Evolutionary conservation across 1,284 basidiomycete genomes (phyloP).

Genomic region (Filobasidium uniguttulatum): DNA sequence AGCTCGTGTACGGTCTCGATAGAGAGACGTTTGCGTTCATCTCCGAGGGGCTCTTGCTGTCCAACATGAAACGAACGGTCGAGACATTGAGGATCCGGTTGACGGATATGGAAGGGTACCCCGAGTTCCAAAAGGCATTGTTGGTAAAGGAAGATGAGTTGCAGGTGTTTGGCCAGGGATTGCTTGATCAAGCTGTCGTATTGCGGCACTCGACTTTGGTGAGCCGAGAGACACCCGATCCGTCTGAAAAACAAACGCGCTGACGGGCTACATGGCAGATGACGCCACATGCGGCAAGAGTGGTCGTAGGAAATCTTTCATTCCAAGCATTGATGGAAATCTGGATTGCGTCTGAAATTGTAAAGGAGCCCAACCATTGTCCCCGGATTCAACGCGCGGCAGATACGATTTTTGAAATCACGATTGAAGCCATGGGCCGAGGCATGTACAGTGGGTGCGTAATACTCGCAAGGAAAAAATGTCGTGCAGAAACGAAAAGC

Average conservation of each 20-base stretch:
- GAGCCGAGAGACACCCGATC: not conserved
- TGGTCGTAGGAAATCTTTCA: conserved; percentile 7
- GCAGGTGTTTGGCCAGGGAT: conserved; percentile 3
- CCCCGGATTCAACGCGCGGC: not conserved
- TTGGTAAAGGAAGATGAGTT: conserved; percentile 1
- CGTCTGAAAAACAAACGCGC: not conserved
- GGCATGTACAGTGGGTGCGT: not conserved
- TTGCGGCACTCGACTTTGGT: conserved; percentile 8
- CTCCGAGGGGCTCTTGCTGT: conserved; percentile 2
- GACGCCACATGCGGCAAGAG: not conserved
- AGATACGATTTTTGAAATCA: conserved; percentile 1
- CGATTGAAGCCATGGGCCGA: not conserved
- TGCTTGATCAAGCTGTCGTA: conserved; percentile 5
- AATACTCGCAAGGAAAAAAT: no score
- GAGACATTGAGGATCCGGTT: conserved; percentile 3
- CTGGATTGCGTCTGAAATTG: conserved; percentile 4
- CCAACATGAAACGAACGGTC: conserved; percentile 9
- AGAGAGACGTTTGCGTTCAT: not conserved
- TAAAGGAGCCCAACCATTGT: not conserved
- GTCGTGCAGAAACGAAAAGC: no score
- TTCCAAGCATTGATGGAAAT: conserved; percentile 14
- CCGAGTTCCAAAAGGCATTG: conserved; percentile 6
- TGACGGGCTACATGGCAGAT: not conserved
- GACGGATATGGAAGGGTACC: conserved; percentile 1
- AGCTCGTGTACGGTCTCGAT: not conserved